phyloP scores from a whole-genome alignment of 352 stramenopile genomes.

The Phytopythium litorale region DNA sequence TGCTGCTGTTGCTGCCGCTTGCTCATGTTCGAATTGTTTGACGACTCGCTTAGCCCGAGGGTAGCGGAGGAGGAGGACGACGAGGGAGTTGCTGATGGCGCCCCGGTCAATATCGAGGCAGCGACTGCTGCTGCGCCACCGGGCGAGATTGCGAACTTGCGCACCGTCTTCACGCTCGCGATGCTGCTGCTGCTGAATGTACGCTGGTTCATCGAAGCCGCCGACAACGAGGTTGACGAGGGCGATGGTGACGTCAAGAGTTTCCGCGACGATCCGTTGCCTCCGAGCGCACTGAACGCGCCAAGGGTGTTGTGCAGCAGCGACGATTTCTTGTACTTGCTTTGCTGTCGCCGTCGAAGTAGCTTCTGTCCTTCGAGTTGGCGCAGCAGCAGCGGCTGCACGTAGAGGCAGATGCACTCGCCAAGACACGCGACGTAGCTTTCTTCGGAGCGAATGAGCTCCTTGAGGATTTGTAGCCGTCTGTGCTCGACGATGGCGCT shows the following conservation, averaged over 20 bases:
- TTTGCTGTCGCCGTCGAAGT: conserved; percentile 46
- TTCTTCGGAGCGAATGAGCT: conserved; percentile 81
- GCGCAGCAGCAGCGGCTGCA: conserved; percentile 72
- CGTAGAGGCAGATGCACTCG: conserved; percentile 83
- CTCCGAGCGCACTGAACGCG: conserved; percentile 8
- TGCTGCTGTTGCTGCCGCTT: conserved; percentile 6
- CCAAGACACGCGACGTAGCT: conserved; percentile 79
- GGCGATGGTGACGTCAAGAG: conserved; percentile 6
- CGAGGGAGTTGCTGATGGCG: not conserved
- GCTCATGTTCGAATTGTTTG: not conserved
- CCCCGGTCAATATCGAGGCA: conserved; percentile 2
- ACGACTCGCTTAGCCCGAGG: not conserved
- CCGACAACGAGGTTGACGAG: conserved; percentile 1
- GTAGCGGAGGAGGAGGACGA: not conserved
- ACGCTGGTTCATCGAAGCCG: conserved; percentile 13
- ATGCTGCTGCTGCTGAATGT: conserved; percentile 45
- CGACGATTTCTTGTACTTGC: conserved; percentile 53
- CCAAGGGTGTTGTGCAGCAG: conserved; percentile 30
- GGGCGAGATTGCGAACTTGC: conserved; percentile 21
- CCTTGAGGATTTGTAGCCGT: conserved; percentile 73
- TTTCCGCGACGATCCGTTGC: conserved; percentile 1
- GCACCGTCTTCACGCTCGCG: conserved; percentile 30
- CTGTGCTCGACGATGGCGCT: conserved; percentile 54
- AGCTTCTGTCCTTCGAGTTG: conserved; percentile 80
- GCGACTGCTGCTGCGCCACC: conserved; percentile 7